Base-by-base conservation (phyloP, 106 monocot genomes). In the Platanthera guangdongensis region DNA sequence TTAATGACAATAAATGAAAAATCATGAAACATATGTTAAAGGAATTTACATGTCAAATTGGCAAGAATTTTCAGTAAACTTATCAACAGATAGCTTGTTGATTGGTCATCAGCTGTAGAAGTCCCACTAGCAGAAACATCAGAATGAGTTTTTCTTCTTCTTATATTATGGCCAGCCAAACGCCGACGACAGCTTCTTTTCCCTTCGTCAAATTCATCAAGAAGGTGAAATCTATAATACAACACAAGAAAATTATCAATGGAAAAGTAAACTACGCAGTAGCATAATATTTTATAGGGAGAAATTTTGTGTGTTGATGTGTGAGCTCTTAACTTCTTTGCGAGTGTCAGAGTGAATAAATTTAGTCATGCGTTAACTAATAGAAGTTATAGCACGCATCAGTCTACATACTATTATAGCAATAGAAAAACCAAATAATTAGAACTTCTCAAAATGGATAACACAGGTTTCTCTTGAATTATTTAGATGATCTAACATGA, bases 191-290 rank as follows among this genome's bases (percentile, higher is more conserved):
- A 89, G 57, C 89, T 89, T 81, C 86, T 86, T 54, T 86, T 89
- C 12, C 80, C 86, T 32, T 89, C 89, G 80, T 89, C 89, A 84
- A 89, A 89, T 84, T 89, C 89, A 84, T 86, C 79, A 47, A 89
- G 86, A 65, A 82, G 86, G 57, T 89, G 89, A 84, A 89, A 89
- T 77, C 89, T 89, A 57, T 10, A 88, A 78, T 21, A 28, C 13
- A 52, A 69, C 12, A 9, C 49, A 25, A 52, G 19, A 51, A 52
- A 21, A 67, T 30, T 39, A 22, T 67, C 67, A 67, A 67, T 39
- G 39, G 10, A 67, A 67, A 67, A 39, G 32, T 4, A 8, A 39
- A 25, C 10, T 10, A 25, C 14, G 11, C 32, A 4, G 63, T 8
- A 64, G 30, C 30, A 21, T 21, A 60, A 60, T 60, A 60, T 60